Evolutionary conservation across 441 rosid genomes (phyloP).

Genomic region (California macrophylla): DNA sequence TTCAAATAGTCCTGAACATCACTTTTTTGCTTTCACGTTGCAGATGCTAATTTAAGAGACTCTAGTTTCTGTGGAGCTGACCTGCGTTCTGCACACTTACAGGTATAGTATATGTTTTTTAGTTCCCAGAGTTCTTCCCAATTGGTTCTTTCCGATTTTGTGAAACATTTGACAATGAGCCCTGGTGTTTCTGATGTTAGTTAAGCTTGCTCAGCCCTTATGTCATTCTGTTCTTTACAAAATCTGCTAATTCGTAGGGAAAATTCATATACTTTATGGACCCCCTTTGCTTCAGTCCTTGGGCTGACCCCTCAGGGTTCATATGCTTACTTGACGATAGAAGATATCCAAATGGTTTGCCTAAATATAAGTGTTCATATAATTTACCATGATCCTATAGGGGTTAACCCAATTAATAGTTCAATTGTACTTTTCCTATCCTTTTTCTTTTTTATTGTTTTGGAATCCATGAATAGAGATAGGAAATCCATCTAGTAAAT

Average conservation of each 20-base stretch:
- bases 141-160: slow-evolving; percentile 10
- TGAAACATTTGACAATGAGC: background rate
- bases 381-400: background rate
- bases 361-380: slow-evolving; percentile 1
- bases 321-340: background rate
- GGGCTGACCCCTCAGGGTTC: background rate
- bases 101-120: slow-evolving; percentile 34
- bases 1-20: slow-evolving; percentile 8
- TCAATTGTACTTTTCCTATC: background rate
- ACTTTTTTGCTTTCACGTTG: slow-evolving; percentile 18
- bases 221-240: background rate
- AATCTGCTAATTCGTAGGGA: background rate
- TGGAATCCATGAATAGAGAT: background rate
- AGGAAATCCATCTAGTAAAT: background rate
- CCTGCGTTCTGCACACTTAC: slow-evolving; percentile 79
- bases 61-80: slow-evolving; percentile 90
- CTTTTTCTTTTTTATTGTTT: background rate
- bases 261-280: background rate
- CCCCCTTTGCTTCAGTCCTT: background rate
- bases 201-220: background rate
- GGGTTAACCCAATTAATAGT: background rate
- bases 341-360: background rate
- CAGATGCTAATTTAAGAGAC: slow-evolving; percentile 74
- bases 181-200: background rate
- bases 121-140: background rate